phyloP scores from a whole-genome alignment of 352 stramenopile genomes.

The Pythium rishiriense region DNA sequence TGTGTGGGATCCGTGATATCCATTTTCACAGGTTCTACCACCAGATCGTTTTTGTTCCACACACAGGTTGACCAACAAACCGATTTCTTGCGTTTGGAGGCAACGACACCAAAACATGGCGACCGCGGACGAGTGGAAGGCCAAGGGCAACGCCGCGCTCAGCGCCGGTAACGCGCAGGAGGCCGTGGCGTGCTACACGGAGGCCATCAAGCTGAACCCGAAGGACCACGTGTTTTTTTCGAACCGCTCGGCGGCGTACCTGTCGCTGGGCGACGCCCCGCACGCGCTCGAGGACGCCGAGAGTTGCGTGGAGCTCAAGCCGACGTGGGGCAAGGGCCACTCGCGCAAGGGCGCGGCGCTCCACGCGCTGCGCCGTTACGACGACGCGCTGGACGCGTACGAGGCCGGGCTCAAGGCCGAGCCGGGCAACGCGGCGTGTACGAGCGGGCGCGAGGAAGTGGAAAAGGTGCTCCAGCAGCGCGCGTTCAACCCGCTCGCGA shows the following conservation, averaged over 20 bases:
- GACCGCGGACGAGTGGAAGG: constrained; percentile 86
- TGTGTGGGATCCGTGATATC: neutral
- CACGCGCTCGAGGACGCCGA: constrained; percentile 97
- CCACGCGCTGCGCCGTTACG: constrained; percentile 90
- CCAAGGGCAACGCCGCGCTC: constrained; percentile 95
- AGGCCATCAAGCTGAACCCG: constrained; percentile 95
- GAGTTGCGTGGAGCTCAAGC: constrained; percentile 94
- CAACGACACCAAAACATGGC: constrained; percentile 25
- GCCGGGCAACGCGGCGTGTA: constrained; percentile 89
- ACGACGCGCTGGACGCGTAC: constrained; percentile 86
- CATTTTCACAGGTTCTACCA: constrained; percentile 17
- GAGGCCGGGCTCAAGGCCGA: constrained; percentile 90
- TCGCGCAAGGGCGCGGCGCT: constrained; percentile 97
- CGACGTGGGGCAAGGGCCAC: constrained; percentile 97
- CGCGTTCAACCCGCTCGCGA: constrained; percentile 85
- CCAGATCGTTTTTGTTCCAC: neutral
- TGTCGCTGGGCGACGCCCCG: constrained; percentile 90
- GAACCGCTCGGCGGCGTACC: constrained; percentile 98
- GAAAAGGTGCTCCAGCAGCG: constrained; percentile 84
- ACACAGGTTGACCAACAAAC: constrained; percentile 19
- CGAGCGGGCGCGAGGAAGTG: constrained; percentile 93
- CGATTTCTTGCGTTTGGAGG: too few species aligned
- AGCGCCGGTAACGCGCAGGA: constrained; percentile 92
- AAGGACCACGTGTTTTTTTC: constrained; percentile 98
- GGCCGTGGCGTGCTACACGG: constrained; percentile 96